phyloP scores from a whole-genome alignment of 2,329 filamentous ascomycete species.

The Ascochyta pisi region DNA sequence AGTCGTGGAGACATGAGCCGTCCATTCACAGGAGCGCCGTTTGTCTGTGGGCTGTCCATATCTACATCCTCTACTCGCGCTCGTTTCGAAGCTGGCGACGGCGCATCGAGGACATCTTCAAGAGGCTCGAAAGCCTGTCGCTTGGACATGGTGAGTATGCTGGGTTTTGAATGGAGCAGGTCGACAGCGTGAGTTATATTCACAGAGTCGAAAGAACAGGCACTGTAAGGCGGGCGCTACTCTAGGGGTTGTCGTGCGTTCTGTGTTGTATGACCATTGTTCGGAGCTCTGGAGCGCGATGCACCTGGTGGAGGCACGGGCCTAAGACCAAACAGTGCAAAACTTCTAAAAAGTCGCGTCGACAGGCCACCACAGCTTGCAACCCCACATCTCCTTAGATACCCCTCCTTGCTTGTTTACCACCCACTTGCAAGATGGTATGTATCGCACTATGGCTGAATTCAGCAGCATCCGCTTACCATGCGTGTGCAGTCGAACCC shows the following conservation, averaged over 20 bases:
- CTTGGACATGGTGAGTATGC: constrained; percentile 53
- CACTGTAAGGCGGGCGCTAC: not conserved
- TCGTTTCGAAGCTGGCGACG: constrained; percentile 58
- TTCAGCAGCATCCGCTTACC: constrained; percentile 18
- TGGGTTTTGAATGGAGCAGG: not conserved
- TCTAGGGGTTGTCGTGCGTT: not conserved
- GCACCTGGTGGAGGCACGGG: constrained; percentile 26
- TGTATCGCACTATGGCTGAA: constrained; percentile 3
- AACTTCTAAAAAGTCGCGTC: constrained; percentile 47
- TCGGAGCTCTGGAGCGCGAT: constrained; percentile 23
- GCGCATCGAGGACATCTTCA: constrained; percentile 48
- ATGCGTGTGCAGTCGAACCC: constrained; percentile 65
- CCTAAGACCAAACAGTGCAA: constrained; percentile 32
- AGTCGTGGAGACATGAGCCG: constrained; percentile 38
- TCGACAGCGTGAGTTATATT: not conserved
- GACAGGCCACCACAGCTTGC: constrained; percentile 39
- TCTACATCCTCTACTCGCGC: constrained; percentile 54
- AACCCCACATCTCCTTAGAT: constrained; percentile 40
- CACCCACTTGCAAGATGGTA: constrained; percentile 41
- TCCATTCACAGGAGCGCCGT: constrained; percentile 37
- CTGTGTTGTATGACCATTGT: not conserved
- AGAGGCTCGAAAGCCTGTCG: constrained; percentile 55
- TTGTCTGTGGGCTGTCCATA: constrained; percentile 40
- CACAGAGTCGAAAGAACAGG: not conserved
- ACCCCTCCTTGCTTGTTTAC: constrained; percentile 38